Evolutionary conservation across 106 monocot genomes (phyloP), one percentile per base, ranked within the genome.

Genomic region (Dendrobium huoshanense): DNA sequence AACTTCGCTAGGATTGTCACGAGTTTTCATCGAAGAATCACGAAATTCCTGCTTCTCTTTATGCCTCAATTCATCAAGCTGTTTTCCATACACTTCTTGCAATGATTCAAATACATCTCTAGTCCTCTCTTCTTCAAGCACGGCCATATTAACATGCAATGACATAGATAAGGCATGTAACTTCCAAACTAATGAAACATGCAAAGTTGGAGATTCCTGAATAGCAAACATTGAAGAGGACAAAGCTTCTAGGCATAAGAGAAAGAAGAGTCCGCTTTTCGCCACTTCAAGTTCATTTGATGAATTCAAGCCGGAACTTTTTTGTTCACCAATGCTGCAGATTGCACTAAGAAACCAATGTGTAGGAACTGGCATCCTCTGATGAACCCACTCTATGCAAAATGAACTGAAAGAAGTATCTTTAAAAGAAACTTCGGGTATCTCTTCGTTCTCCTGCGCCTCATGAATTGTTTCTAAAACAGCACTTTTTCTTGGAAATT

Each of bases 321-420:
- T 85, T 45, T 11, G n/a, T 43, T 88, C 85, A 81, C 87, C 85
- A 48, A 83, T 75, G 51, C 81, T 56, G 33, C 86, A 87, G 9
- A 92, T 77, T 79, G 99, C 85, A 81, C 99, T 99, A 6, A 99
- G 92, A 83, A 93, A 85, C 95, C 99, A 99, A 87, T 95, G 92
- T 9, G 67, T 29, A 47, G 99, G 99, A 77, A 99, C 76, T 41
- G 99, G 99, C 58, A 99, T 80, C 80, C 91, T 95, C 83, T 99
- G 99, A 77, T 83, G 80, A 20, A 89, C 89, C 99, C 99, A 99
- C 80, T 91, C 89, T 76, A 82, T 61, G 3, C 77, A 25, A 78
- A 93, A 87, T 42, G 81, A 80, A 75, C 44, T 87, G 74, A 76
- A n/a, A 27, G 79, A 81, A 81, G 78, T 75, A 85, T 77, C 58